phyloP scores from a whole-genome alignment of 257 asterid species.

The Fraxinus quadrangulata region DNA sequence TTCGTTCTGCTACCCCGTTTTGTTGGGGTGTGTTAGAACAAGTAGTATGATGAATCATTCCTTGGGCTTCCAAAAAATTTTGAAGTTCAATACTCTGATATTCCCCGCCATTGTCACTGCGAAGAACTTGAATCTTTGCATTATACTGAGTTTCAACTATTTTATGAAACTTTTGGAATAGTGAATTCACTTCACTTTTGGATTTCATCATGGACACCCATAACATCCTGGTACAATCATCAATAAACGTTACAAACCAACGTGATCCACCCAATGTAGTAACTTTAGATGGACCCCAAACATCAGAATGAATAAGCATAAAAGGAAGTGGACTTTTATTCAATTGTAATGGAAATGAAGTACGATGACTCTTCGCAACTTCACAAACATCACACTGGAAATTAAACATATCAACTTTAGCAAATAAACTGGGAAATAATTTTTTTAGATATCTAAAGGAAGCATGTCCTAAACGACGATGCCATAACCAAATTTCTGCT shows the following conservation, averaged over 20 bases:
- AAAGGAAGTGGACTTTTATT: not conserved
- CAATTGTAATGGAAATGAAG: not conserved
- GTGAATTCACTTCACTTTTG: not conserved
- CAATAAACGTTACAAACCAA: no score
- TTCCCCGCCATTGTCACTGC: not conserved
- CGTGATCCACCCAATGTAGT: not conserved
- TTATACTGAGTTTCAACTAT: not conserved
- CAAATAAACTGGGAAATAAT: no score
- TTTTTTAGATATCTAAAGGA: no score
- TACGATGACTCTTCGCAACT: not conserved
- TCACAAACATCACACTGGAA: no score
- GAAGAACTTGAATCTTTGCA: not conserved
- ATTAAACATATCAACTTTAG: no score
- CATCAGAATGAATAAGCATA: conserved; percentile 2
- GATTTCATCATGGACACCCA: not conserved
- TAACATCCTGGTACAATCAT: no score
- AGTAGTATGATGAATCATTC: not conserved
- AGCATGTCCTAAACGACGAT: no score
- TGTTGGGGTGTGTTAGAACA: conserved; percentile 1
- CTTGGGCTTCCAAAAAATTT: not conserved
- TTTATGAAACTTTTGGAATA: no score
- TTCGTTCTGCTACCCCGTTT: not conserved
- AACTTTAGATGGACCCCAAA: not conserved
- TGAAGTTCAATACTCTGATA: not conserved
- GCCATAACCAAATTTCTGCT: no score